A percentile compares a stretch with the other conserved stretches of the same genome.
Evolutionary conservation across 2,329 filamentous ascomycete species (phyloP).

Genomic region (Fusarium sacchari): DNA sequence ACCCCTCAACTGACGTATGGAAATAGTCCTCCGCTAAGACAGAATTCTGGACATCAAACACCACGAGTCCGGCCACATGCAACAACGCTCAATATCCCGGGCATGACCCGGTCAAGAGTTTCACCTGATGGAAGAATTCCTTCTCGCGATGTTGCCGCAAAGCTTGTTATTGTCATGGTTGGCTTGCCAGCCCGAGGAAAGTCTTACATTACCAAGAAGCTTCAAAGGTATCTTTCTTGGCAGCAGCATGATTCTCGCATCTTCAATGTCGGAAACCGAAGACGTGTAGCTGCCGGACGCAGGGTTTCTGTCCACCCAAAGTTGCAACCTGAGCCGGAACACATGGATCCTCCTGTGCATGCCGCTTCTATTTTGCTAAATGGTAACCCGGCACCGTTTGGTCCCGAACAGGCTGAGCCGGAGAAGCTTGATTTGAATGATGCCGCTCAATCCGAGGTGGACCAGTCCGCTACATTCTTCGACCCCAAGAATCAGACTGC

Average conservation of each 20-base stretch:
- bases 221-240: slow-evolving; percentile 95
- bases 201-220: slow-evolving; percentile 98
- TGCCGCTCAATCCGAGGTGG: slow-evolving; percentile 62
- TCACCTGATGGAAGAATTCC: slow-evolving; percentile 96
- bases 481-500: slow-evolving; percentile 88
- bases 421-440: slow-evolving; percentile 51
- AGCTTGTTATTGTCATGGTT: slow-evolving; percentile 98
- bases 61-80: slow-evolving; percentile 83
- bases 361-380: slow-evolving; percentile 69
- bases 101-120: slow-evolving; percentile 92
- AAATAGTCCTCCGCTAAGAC: slow-evolving; percentile 71
- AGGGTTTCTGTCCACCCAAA: slow-evolving; percentile 50
- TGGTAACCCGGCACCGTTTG: slow-evolving; percentile 55
- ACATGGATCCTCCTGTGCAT: slow-evolving; percentile 58
- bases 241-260: slow-evolving; percentile 95
- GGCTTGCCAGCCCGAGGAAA: slow-evolving; percentile 94
- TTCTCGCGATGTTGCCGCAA: slow-evolving; percentile 91
- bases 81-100: slow-evolving; percentile 95
- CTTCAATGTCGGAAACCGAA: slow-evolving; percentile 95
- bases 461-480: slow-evolving; percentile 94
- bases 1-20: slow-evolving; percentile 33
- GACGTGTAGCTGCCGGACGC: slow-evolving; percentile 79
- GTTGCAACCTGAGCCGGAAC: slow-evolving; percentile 48
- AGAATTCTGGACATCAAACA: slow-evolving; percentile 80
- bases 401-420: slow-evolving; percentile 50